Conservation (phyloP, 495 filamentous ascomycete species). For the Penicillium taxi region DNA sequence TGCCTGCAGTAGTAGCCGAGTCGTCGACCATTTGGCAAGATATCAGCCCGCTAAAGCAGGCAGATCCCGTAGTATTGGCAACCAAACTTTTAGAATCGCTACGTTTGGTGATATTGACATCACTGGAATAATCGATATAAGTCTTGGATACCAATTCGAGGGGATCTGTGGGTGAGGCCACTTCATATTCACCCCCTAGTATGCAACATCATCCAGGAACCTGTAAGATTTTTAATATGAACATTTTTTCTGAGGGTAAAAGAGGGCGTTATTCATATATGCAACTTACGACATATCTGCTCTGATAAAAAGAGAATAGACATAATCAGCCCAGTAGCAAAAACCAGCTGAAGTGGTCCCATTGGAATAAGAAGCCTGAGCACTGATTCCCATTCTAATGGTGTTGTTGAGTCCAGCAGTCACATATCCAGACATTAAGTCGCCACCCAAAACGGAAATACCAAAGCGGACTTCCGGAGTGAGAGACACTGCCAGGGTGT, state of each 20-base stretch:
- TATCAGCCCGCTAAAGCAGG: not conserved
- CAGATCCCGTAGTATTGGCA: not conserved
- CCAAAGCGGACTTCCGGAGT: slow-evolving; percentile 4
- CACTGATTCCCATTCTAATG: slow-evolving; percentile 3
- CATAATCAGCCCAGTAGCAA: slow-evolving; percentile 7
- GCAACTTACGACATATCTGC: slow-evolving; percentile 3
- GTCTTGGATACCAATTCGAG: slow-evolving; percentile 1
- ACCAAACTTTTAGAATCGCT: not conserved
- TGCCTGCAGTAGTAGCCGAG: not conserved
- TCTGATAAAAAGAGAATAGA: slow-evolving; percentile 2
- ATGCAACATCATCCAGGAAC: not conserved
- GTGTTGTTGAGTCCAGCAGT: slow-evolving; percentile 3
- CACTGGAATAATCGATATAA: not conserved
- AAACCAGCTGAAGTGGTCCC: slow-evolving; percentile 1
- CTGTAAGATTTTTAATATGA: not conserved
- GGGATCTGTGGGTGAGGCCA: slow-evolving; percentile 2
- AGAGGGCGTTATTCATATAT: not conserved
- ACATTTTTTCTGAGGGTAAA: not conserved
- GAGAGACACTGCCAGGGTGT: not conserved
- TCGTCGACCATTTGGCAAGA: not conserved
- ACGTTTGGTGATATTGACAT: not conserved
- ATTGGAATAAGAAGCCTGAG: not conserved
- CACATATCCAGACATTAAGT: slow-evolving; percentile 5
- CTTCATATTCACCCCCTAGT: slow-evolving; percentile 3
- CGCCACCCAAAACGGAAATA: slow-evolving; percentile 4